Conservation (phyloP, 495 filamentous ascomycete species). For the Penicillium dipodomyicola region DNA sequence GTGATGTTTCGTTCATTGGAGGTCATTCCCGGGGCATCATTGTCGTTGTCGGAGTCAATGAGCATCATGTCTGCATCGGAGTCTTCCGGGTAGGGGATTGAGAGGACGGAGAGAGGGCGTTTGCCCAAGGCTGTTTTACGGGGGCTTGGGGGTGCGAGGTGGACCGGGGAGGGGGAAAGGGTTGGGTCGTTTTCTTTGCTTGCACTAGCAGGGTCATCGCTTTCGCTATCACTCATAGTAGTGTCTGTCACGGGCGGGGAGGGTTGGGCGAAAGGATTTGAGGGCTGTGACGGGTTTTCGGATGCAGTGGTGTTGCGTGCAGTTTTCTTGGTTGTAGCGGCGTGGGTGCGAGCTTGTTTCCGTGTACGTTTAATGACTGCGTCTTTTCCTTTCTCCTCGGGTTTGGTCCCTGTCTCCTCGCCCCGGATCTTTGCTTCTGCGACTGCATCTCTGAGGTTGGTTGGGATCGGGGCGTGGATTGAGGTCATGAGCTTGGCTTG, state of each 20-base stretch:
- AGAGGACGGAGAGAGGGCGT: constrained; percentile 43
- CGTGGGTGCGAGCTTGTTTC: constrained; percentile 27
- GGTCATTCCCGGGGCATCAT: constrained; percentile 14
- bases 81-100: constrained; percentile 29
- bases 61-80: constrained; percentile 26
- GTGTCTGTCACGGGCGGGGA: constrained; percentile 3
- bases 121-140: constrained; percentile 39
- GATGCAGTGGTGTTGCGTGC: constrained; percentile 6
- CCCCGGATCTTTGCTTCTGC: constrained; percentile 59
- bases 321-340: constrained; percentile 24
- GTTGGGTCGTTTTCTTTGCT: constrained; percentile 54
- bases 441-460: constrained; percentile 41
- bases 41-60: constrained; percentile 30
- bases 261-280: constrained; percentile 8
- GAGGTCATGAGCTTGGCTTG: constrained; percentile 66
- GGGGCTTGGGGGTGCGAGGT: constrained; percentile 29
- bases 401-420: constrained; percentile 45
- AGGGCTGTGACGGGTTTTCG: constrained; percentile 5
- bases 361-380: constrained; percentile 19
- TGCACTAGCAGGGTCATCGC: constrained; percentile 27
- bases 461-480: constrained; percentile 60
- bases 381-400: constrained; percentile 23
- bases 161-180: constrained; percentile 40
- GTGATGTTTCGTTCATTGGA: constrained; percentile 45
- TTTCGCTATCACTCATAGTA: constrained; percentile 29